Evolutionary conservation across 1,139 yeast genomes (phyloP).

Genomic region (Saccharomyces hybrid): DNA sequence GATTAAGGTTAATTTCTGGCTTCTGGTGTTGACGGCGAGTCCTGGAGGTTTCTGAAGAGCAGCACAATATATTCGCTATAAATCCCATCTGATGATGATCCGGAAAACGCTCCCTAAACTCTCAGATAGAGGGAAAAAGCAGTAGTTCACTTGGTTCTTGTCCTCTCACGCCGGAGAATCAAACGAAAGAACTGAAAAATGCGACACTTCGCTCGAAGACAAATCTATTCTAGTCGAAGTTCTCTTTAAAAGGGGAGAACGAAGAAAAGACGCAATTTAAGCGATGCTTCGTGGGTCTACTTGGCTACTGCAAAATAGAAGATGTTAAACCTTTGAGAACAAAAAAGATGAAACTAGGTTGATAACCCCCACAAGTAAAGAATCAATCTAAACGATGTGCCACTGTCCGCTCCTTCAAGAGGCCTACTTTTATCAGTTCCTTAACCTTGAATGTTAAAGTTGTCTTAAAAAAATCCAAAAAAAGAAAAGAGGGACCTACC

Average conservation of each 20-base stretch:
- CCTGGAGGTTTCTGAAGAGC: conserved; percentile 18
- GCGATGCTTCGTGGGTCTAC: not conserved
- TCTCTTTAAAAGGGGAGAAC: not conserved
- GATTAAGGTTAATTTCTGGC: conserved; percentile 2
- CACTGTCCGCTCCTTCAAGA: not conserved
- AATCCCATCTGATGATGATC: conserved; percentile 23
- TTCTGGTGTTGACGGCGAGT: conserved; percentile 2
- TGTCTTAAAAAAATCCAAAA: not conserved
- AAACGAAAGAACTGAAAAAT: not conserved
- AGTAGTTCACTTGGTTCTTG: not conserved
- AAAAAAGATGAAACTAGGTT: not conserved
- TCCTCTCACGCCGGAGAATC: not conserved
- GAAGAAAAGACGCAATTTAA: not conserved
- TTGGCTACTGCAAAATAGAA: not conserved
- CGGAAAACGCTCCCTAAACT: too few species aligned
- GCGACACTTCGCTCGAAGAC: not conserved
- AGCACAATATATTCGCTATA: conserved; percentile 24
- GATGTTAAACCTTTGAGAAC: not conserved
- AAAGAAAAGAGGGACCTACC: not conserved
- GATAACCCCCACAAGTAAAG: not conserved
- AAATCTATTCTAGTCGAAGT: not conserved
- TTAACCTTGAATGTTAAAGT: not conserved
- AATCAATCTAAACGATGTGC: not conserved
- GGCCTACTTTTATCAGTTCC: not conserved
- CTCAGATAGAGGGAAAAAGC: not conserved